Base-by-base conservation (phyloP, 495 filamentous ascomycete species). In the Penicillium lividum region DNA sequence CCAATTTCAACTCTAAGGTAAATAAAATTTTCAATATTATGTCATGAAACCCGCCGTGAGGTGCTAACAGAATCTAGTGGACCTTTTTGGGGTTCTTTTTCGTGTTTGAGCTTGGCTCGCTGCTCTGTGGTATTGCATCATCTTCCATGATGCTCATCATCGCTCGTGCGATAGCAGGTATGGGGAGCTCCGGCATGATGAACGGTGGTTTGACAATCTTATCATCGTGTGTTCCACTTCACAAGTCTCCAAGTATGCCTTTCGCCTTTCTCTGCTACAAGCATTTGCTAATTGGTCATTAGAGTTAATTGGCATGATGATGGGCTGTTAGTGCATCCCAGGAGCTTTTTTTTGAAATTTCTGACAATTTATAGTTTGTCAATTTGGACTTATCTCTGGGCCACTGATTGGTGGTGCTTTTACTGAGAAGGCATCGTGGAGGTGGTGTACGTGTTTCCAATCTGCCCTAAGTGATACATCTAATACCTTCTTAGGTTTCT, bases 391-490 rank as follows among this genome's bases (percentile, higher is more conserved):
- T 2, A 73, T 80, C 0, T 44, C 70, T 7, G 83, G 85, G 0
- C 86, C 86, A 0, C 54, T 88, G 28, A 60, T 88, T 22, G 85
- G 86, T 48, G 85, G 85, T 16, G 72, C 77, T 2, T 74, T 88
- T 9, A 87, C 86, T 0, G 66, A 81, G 42, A 78, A 83, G 46
- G 69, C 73, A 2, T 70, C 72, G 10, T 83, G 80, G 82, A 65
- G 81, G 58, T 84, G 80, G 80, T 83, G 81, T 80, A 73, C 50
- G 73, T 74, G 29, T 31, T 45, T 40, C 30, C 30, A 18, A 50
- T 29, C 46, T 30, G 28, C 25, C 18, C 15, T 28, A 18, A 9
- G 4, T 18, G 31, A 2, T 9, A 28, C 15, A 31, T 40, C 50
- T 36, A 40, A 47, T 15, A 36, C 36, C 11, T 53, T 51, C 40